Percentiles rank a stretch among this genome's conserved stretches.
Conservation (phyloP, 352 stramenopile genomes). For the Phytophthora sojae region DNA sequence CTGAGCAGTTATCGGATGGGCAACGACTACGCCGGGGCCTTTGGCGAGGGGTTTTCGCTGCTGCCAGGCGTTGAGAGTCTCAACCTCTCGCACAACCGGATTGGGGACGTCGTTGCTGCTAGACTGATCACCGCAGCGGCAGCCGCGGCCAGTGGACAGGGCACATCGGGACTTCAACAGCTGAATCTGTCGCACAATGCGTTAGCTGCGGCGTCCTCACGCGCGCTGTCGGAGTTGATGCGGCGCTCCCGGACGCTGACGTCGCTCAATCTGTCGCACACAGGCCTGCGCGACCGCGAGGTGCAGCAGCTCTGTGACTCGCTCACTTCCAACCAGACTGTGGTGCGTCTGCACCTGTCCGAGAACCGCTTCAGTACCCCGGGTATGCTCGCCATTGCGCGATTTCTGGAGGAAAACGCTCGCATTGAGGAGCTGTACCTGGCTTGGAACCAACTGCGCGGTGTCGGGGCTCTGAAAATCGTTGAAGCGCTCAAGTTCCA, state of each 20-base stretch:
- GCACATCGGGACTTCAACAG: constrained; percentile 46
- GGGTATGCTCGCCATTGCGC: constrained; percentile 71
- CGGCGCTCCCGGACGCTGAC: constrained; percentile 57
- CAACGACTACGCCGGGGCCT: constrained; percentile 61
- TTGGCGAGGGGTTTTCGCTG: constrained; percentile 68
- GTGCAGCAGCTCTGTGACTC: constrained; percentile 78
- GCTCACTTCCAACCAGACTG: constrained; percentile 73
- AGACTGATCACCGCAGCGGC: constrained; percentile 54
- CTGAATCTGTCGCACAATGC: constrained; percentile 78
- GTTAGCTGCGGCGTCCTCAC: constrained; percentile 46
- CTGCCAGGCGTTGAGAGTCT: constrained; percentile 71
- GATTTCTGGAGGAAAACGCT: constrained; percentile 77
- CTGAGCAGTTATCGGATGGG: constrained; percentile 78
- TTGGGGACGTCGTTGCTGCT: constrained; percentile 63
- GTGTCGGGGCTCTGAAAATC: constrained; percentile 74
- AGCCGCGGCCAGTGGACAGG: constrained; percentile 9
- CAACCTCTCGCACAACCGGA: constrained; percentile 80
- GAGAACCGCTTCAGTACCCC: constrained; percentile 74
- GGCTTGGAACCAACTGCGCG: constrained; percentile 78
- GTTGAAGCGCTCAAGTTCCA: constrained; percentile 81
- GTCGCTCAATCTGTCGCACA: constrained; percentile 75
- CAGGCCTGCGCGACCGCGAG: constrained; percentile 64
- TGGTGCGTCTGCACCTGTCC: constrained; percentile 70
- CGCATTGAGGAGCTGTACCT: constrained; percentile 84
- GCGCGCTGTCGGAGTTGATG: constrained; percentile 52